Percentiles rank a stretch among this genome's conserved stretches.
These are phyloP conservation scores for Linum trigynum DNA, from an alignment of 345 rosid species.

Conservation along the genomic window DNA sequence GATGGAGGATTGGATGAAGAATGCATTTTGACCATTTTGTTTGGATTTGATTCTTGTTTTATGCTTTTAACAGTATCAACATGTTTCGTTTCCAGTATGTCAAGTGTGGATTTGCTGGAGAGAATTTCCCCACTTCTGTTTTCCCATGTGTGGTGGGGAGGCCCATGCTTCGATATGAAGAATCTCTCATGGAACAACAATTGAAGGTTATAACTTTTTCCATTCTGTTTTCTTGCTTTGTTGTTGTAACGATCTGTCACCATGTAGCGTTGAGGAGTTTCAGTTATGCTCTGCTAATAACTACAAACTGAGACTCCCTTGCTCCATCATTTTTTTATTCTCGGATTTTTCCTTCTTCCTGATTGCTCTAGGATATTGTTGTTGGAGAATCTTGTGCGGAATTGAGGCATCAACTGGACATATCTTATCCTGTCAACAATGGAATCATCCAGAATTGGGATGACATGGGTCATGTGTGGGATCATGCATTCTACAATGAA, in stretches of 20 bases:
- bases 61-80: conserved; percentile 8
- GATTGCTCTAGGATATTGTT: conserved; percentile 56
- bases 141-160: conserved; percentile 93
- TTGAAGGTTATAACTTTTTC: conserved; percentile 42
- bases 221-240: background rate
- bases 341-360: conserved; percentile 11
- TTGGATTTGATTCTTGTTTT: background rate
- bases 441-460: conserved; percentile 99
- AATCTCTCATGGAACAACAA: conserved; percentile 84
- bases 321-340: background rate
- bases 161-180: conserved; percentile 87
- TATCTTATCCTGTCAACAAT: conserved; percentile 88
- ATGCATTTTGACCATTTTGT: background rate
- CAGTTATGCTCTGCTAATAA: background rate
- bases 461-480: conserved; percentile 97
- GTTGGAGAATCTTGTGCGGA: conserved; percentile 87
- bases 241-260: background rate
- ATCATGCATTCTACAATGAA: conserved; percentile 78
- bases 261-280: background rate
- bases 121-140: conserved; percentile 91
- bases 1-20: too few relatives aligned
- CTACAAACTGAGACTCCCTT: background rate
- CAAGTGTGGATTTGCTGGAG: conserved; percentile 97
- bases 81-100: conserved; percentile 58
- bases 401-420: conserved; percentile 84